phyloP scores from a whole-genome alignment of 192 early-diverging fungal species.

The Phycomyces blakesleeanus region DNA sequence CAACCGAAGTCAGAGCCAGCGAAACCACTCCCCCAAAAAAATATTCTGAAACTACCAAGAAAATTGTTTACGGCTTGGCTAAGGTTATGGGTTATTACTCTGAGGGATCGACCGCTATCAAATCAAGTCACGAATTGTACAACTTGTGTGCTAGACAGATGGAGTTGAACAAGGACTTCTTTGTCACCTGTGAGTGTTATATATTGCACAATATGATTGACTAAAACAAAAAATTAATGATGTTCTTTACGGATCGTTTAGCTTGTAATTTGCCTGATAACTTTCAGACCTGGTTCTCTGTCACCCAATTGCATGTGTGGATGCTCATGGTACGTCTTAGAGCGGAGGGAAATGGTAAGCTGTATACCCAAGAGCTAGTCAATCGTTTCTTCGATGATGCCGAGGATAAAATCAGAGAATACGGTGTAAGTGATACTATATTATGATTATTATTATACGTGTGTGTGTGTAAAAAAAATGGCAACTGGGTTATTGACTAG shows the following conservation, averaged over 20 bases:
- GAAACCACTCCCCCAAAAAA: not conserved
- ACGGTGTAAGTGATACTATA: conserved; percentile 74
- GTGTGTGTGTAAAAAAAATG: no score
- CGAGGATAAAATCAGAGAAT: conserved; percentile 76
- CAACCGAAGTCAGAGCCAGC: not conserved
- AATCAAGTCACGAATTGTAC: conserved; percentile 46
- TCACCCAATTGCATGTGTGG: conserved; percentile 91
- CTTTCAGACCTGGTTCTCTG: conserved; percentile 93
- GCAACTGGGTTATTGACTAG: not conserved
- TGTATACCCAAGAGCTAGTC: conserved; percentile 84
- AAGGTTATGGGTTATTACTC: conserved; percentile 50
- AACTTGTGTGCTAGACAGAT: conserved; percentile 45
- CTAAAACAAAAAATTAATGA: no score
- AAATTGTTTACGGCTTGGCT: conserved; percentile 40
- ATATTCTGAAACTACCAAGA: conserved; percentile 36
- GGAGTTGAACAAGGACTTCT: conserved; percentile 45
- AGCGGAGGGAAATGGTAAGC: conserved; percentile 64
- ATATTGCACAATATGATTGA: no score
- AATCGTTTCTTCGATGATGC: conserved; percentile 86
- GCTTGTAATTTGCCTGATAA: conserved; percentile 73
- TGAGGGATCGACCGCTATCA: conserved; percentile 48
- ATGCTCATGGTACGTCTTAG: conserved; percentile 84
- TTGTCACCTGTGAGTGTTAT: conserved; percentile 14
- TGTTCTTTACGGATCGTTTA: no score
- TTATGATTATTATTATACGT: no score